These are phyloP conservation scores for Boletus reticuloceps DNA, from an alignment of 768 basidiomycete genomes.

Conservation along the genomic window DNA sequence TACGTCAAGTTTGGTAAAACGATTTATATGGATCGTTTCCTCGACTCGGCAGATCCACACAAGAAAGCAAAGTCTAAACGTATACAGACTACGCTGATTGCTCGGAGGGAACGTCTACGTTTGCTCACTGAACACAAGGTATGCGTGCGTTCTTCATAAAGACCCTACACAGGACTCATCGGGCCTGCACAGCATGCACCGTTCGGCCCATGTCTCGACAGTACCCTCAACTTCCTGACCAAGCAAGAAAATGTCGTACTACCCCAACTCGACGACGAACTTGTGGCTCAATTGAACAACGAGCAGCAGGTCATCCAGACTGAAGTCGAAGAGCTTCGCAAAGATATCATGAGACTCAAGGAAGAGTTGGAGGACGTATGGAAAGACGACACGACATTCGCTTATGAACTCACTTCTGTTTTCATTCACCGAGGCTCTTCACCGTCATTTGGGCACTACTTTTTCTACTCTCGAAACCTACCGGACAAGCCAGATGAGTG, in stretches of 20 bases:
- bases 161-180: neutral
- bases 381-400: conserved; percentile 60
- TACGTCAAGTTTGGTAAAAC: conserved; percentile 89
- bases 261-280: conserved; percentile 58
- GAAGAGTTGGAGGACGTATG: conserved; percentile 71
- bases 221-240: conserved; percentile 57
- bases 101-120: conserved; percentile 65
- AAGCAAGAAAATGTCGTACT: conserved; percentile 42
- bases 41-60: conserved; percentile 67
- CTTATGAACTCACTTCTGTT: conserved; percentile 91
- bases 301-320: conserved; percentile 52
- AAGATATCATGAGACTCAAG: conserved; percentile 53
- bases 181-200: conserved; percentile 51
- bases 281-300: conserved; percentile 46
- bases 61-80: conserved; percentile 71
- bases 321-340: conserved; percentile 58
- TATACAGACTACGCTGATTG: conserved; percentile 64
- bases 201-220: conserved; percentile 53
- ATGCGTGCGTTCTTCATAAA: conserved; percentile 11
- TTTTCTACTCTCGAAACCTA: conserved; percentile 89
- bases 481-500: conserved; percentile 79
- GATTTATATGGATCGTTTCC: conserved; percentile 88
- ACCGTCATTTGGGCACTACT: conserved; percentile 91
- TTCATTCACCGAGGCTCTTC: conserved; percentile 92
- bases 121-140: conserved; percentile 74